Evolutionary conservation across 2,329 filamentous ascomycete genomes (phyloP).

Genomic region (Aspergillus ochraceoroseus): DNA sequence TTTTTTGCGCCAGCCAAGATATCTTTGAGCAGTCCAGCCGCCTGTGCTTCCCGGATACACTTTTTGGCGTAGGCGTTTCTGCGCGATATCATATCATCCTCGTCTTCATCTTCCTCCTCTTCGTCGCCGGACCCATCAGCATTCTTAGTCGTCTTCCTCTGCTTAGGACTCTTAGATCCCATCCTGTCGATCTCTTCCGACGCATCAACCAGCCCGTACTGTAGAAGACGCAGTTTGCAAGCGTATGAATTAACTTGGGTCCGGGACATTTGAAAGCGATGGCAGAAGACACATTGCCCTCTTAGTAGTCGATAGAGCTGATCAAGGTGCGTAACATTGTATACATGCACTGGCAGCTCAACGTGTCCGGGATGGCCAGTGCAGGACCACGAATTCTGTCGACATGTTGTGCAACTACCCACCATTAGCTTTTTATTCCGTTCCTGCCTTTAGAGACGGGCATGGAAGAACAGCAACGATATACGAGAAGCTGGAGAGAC

Average conservation of each 20-base stretch:
- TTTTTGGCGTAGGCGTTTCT: slow-evolving; percentile 66
- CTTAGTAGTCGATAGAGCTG: slow-evolving; percentile 80
- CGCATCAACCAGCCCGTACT: slow-evolving; percentile 74
- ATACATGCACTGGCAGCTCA: slow-evolving; percentile 85
- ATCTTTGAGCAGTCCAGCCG: slow-evolving; percentile 41
- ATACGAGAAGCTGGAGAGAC: slow-evolving; percentile 7
- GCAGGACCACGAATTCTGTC: slow-evolving; percentile 72
- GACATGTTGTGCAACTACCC: slow-evolving; percentile 82
- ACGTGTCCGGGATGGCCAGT: slow-evolving; percentile 94
- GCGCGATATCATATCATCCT: slow-evolving; percentile 50
- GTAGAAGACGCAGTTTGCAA: slow-evolving; percentile 80
- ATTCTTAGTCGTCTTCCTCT: slow-evolving; percentile 43
- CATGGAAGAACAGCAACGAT: slow-evolving; percentile 10
- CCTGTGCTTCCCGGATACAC: slow-evolving; percentile 59
- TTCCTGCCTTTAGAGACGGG: slow-evolving; percentile 16
- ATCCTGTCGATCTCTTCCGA: slow-evolving; percentile 55
- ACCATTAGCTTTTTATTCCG: slow-evolving; percentile 19
- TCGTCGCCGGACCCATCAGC: slow-evolving; percentile 62
- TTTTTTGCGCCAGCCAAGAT: slow-evolving; percentile 61
- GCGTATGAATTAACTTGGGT: slow-evolving; percentile 70
- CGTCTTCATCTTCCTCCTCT: slow-evolving; percentile 58
- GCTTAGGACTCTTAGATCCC: slow-evolving; percentile 42
- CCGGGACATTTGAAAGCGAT: slow-evolving; percentile 73
- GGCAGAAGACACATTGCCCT: slow-evolving; percentile 86
- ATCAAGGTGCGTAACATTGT: slow-evolving; percentile 95